Base-by-base conservation (phyloP, 192 early-diverging fungal species). In the Chytriomyces sp. region DNA sequence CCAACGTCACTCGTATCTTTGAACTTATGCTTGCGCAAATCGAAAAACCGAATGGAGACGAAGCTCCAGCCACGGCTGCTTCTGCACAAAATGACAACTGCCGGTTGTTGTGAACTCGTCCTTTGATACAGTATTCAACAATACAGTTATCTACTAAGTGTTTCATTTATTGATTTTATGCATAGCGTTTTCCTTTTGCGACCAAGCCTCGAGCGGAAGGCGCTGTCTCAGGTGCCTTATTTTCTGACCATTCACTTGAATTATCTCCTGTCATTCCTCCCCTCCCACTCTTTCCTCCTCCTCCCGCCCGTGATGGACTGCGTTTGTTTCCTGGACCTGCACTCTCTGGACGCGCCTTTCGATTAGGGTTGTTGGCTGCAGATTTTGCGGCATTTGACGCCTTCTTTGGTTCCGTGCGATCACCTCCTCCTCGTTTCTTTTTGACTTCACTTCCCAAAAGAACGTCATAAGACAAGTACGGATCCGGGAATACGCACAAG, bases 1-100 rank as follows among this genome's bases (percentile, higher is more conserved):
- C 91, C 52, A 97, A 96, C 73, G 93, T 98, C 79, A 84, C 82
- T 33, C 83, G 89, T 72, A 86, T 92, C 26, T 95, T 95, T 76
- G 91, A 95, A 72, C 67, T 90, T n/a, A 87, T 92, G 85, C 87
- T 95, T 61, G 81, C 78, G 53, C 88, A 92, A 77, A 93, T 95
- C 71, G 93, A 95, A 79, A 92, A 93, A 79, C 79, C 79, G 34
- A 82, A 83, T 34, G 75, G 70, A 3, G 89, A 85, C 19, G 81
- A 85, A 12, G 81, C n/a, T 25, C n/a, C 19, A 7, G 12, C 33
- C n/a, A 34, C 10, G 22, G 56, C 53, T 56, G 14, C 66, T 3
- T 26, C 66, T 53, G 66, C 36, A 10, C 8, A 49, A 19, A 55
- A n/a, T 38, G 36, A 32, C 44, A 34, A 52, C 28, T 68, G 66